Percentiles rank a stretch among this genome's conserved stretches.
These are phyloP conservation scores for Phyllosticta ampelicida DNA, from an alignment of 2,329 filamentous ascomycete genomes.

Conservation along the genomic window DNA sequence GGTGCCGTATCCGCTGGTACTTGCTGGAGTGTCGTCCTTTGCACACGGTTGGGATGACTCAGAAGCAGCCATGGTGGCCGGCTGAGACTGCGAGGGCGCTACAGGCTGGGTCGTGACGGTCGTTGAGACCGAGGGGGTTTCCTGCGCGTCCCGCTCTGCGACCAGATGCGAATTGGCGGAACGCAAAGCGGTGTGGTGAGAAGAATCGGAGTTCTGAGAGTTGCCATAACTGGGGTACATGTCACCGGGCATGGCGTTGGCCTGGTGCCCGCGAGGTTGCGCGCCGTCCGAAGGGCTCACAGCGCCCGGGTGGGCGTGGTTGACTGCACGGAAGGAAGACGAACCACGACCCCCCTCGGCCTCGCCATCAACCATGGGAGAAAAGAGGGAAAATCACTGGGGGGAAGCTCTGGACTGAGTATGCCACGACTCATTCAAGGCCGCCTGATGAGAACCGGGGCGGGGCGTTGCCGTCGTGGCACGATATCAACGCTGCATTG, in stretches of 20 bases:
- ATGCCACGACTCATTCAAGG: slow-evolving; percentile 2
- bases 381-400: slow-evolving; percentile 5
- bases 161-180: slow-evolving; percentile 23
- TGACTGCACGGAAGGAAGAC: slow-evolving; percentile 21
- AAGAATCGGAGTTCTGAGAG: slow-evolving; percentile 1
- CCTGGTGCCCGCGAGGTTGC: slow-evolving; percentile 17
- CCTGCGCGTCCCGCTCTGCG: slow-evolving; percentile 9
- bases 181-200: slow-evolving; percentile 25
- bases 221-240: slow-evolving; percentile 19
- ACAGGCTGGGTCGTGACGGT: slow-evolving; percentile 18
- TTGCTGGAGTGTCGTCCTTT: slow-evolving; percentile 20
- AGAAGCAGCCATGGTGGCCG: slow-evolving; percentile 18
- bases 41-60: slow-evolving; percentile 21
- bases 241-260: slow-evolving; percentile 14
- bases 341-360: slow-evolving; percentile 25
- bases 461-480: slow-evolving; percentile 6
- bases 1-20: slow-evolving; percentile 70
- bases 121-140: slow-evolving; percentile 14
- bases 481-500: slow-evolving; percentile 11
- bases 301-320: slow-evolving; percentile 19
- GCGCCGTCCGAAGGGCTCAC: slow-evolving; percentile 21
- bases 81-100: slow-evolving; percentile 21
- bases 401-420: not conserved
- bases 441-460: slow-evolving; percentile 1
- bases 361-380: slow-evolving; percentile 26